phyloP scores from a whole-genome alignment of 805 yeast species.

The Saturnispora serradocipensis region DNA sequence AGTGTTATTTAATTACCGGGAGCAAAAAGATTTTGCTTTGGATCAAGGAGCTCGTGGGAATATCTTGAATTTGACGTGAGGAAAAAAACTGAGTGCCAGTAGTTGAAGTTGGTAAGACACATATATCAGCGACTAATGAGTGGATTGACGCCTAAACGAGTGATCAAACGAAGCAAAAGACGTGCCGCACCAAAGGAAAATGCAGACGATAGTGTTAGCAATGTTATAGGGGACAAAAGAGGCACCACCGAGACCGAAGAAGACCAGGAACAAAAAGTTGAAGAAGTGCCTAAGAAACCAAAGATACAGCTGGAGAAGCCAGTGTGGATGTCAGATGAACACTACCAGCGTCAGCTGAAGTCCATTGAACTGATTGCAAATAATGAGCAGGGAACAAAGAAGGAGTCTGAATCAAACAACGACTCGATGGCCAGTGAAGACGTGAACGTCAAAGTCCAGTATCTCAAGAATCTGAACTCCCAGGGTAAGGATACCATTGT shows the following conservation, averaged over 20 bases:
- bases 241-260: background rate
- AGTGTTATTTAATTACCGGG: too few species aligned
- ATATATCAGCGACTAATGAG: background rate
- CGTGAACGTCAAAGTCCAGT: slow-evolving; percentile 16
- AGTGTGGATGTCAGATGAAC: slow-evolving; percentile 28
- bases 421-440: slow-evolving; percentile 16
- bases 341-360: slow-evolving; percentile 17
- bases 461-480: slow-evolving; percentile 28
- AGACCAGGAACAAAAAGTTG: background rate
- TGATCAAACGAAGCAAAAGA: slow-evolving; percentile 5
- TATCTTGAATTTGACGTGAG: background rate
- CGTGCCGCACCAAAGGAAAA: background rate
- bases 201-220: background rate
- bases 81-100: background rate
- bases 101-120: background rate
- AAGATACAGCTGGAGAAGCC: slow-evolving; percentile 18
- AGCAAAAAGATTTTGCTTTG: too few species aligned
- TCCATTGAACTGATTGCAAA: slow-evolving; percentile 12
- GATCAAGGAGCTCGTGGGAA: too few species aligned
- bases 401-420: slow-evolving; percentile 16
- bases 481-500: slow-evolving; percentile 54
- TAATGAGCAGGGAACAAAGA: background rate
- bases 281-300: slow-evolving; percentile 1
- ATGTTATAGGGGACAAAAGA: background rate
- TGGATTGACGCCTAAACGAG: slow-evolving; percentile 4